A percentile compares a stretch with the other conserved stretches of the same genome.
Evolutionary conservation across 2,329 filamentous ascomycete genomes (phyloP).

Genomic region (Epichloe glyceriae): DNA sequence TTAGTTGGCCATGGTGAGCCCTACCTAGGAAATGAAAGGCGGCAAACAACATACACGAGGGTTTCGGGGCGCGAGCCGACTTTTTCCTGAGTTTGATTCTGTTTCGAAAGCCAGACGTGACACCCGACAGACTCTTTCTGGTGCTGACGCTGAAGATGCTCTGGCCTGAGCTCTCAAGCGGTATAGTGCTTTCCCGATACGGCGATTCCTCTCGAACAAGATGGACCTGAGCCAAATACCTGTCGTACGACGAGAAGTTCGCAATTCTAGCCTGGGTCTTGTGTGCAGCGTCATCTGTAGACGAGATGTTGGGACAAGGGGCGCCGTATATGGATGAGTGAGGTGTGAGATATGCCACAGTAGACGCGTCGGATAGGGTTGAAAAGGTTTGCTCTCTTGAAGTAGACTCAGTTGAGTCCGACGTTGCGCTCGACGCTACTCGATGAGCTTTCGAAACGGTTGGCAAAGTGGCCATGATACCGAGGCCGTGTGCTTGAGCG

Average conservation of each 20-base stretch:
- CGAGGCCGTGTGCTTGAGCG: constrained; percentile 22
- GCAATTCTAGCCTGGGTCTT: constrained; percentile 24
- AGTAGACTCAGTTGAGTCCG: constrained; percentile 26
- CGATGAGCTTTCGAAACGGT: constrained; percentile 18
- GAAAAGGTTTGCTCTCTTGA: constrained; percentile 32
- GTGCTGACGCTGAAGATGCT: constrained; percentile 33
- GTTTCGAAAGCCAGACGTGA: constrained; percentile 31
- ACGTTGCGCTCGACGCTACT: constrained; percentile 27
- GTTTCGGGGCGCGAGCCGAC: constrained; percentile 19
- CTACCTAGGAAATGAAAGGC: background rate
- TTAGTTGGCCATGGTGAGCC: background rate
- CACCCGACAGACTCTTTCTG: constrained; percentile 30
- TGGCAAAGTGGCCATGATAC: constrained; percentile 18
- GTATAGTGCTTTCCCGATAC: constrained; percentile 19
- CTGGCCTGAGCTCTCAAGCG: constrained; percentile 18
- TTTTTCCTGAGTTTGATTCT: constrained; percentile 31
- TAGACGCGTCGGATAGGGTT: constrained; percentile 28
- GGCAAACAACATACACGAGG: constrained; percentile 19
- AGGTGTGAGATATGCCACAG: constrained; percentile 28
- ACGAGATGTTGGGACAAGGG: constrained; percentile 7
- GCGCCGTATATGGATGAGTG: constrained; percentile 27
- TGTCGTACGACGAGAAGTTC: constrained; percentile 39
- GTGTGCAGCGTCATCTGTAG: constrained; percentile 4
- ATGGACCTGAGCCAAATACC: constrained; percentile 33
- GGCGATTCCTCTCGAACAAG: constrained; percentile 30